These are phyloP conservation scores for Monosporascus sp. DNA, from an alignment of 2,329 filamentous ascomycete genomes.

Conservation along the genomic window DNA sequence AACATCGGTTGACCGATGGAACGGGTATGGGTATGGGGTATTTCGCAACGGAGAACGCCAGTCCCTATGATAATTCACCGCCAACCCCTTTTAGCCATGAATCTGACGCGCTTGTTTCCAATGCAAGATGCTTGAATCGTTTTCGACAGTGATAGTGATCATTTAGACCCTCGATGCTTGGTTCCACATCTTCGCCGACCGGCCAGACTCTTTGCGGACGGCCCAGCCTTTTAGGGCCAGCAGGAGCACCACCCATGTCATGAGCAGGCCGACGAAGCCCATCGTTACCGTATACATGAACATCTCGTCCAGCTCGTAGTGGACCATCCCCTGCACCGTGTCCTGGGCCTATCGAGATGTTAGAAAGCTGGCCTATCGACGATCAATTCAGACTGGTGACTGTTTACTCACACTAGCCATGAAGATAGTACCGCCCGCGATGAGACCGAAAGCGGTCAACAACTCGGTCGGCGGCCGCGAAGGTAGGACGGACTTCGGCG, in stretches of 20 bases:
- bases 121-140: conserved; percentile 3
- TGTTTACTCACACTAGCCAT: conserved; percentile 71
- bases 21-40: conserved; percentile 8
- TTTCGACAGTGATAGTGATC: neutral
- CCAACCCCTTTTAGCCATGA: too few species aligned
- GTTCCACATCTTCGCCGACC: conserved; percentile 11
- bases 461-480: conserved; percentile 86
- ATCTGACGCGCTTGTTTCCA: conserved; percentile 10
- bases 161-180: conserved; percentile 12
- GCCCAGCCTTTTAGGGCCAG: conserved; percentile 90
- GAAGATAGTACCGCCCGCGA: conserved; percentile 83
- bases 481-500: conserved; percentile 73
- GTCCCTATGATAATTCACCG: conserved; percentile 2
- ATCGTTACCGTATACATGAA: conserved; percentile 86
- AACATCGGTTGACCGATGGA: too few species aligned
- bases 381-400: neutral
- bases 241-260: conserved; percentile 76
- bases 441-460: conserved; percentile 79
- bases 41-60: conserved; percentile 11
- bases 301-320: conserved; percentile 79
- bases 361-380: conserved; percentile 1
- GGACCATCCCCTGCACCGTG: conserved; percentile 70
- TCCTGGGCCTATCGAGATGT: conserved; percentile 58
- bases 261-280: conserved; percentile 75
- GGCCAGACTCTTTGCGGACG: conserved; percentile 39